A percentile compares a stretch with the other conserved stretches of the same genome.
Evolutionary conservation across 257 asterid genomes (phyloP).

Genomic region (Apocynum venetum): DNA sequence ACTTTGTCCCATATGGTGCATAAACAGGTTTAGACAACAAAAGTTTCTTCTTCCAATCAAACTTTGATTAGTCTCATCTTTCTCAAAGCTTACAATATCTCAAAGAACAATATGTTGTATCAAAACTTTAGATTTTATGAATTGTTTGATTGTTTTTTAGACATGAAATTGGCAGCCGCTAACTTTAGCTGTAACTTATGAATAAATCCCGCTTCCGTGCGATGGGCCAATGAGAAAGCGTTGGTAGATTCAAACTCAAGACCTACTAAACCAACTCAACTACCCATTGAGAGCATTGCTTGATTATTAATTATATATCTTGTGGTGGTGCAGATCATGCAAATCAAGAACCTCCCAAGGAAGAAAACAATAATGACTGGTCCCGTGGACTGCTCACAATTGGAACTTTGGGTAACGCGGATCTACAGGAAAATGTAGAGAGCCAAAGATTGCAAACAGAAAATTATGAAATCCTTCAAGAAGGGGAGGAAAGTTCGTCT

Average conservation of each 20-base stretch:
- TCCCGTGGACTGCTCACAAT: conserved; percentile 66
- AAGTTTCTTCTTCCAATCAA: not conserved
- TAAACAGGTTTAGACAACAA: not conserved
- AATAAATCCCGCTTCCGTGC: too few relatives aligned
- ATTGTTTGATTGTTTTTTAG: too few relatives aligned
- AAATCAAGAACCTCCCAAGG: conserved; percentile 39
- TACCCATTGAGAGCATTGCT: not conserved
- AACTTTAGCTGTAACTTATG: too few relatives aligned
- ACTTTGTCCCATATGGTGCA: not conserved
- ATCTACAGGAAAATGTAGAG: conserved; percentile 30
- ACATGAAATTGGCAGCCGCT: too few relatives aligned
- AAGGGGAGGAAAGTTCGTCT: conserved; percentile 42
- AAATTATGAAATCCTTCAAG: conserved; percentile 29
- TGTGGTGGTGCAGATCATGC: conserved; percentile 35
- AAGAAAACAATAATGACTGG: conserved; percentile 71
- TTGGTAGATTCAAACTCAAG: too few relatives aligned
- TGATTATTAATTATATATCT: not conserved
- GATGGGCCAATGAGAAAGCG: too few relatives aligned
- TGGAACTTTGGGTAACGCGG: conserved; percentile 75
- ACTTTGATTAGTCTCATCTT: too few relatives aligned
- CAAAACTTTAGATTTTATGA: too few relatives aligned
- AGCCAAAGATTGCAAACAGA: conserved; percentile 20
- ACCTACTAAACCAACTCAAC: too few relatives aligned
- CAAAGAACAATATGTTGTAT: too few relatives aligned
- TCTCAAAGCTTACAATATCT: too few relatives aligned